phyloP scores from a whole-genome alignment of 2,329 filamentous ascomycete species.

The Clonostachys sp. region DNA sequence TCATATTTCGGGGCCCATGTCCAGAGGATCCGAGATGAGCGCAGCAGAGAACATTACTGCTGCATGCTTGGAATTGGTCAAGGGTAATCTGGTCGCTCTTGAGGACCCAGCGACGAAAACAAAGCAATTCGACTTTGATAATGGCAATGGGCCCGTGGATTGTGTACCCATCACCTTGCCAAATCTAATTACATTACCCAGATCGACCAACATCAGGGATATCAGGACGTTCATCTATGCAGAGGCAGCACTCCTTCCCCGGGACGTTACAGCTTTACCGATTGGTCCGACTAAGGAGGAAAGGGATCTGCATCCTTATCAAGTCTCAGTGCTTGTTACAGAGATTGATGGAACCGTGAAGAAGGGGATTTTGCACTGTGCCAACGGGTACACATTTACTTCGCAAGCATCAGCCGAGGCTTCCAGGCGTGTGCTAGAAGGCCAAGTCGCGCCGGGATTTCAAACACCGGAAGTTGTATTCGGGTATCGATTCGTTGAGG shows the following conservation, averaged over 20 bases:
- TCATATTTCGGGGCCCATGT: slow-evolving; percentile 9
- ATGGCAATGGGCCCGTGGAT: slow-evolving; percentile 8
- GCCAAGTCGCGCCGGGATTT: slow-evolving; percentile 7
- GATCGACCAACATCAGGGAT: slow-evolving; percentile 6
- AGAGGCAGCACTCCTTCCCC: slow-evolving; percentile 2
- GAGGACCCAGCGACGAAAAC: background rate
- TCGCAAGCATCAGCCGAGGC: slow-evolving; percentile 8
- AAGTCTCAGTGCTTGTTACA: slow-evolving; percentile 8
- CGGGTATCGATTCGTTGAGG: slow-evolving; percentile 7
- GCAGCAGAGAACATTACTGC: slow-evolving; percentile 2
- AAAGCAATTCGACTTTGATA: slow-evolving; percentile 9
- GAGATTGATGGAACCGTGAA: slow-evolving; percentile 1
- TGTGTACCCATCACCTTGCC: slow-evolving; percentile 11
- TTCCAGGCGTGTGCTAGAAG: slow-evolving; percentile 6
- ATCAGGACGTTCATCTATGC: slow-evolving; percentile 8
- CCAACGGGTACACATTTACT: slow-evolving; percentile 14
- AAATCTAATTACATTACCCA: slow-evolving; percentile 12
- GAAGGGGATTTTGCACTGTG: slow-evolving; percentile 8
- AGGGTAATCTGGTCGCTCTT: background rate
- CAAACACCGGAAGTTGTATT: slow-evolving; percentile 10
- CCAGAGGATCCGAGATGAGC: slow-evolving; percentile 9
- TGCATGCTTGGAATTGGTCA: background rate
- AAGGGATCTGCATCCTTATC: slow-evolving; percentile 8
- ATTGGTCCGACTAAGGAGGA: slow-evolving; percentile 9
- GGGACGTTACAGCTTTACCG: slow-evolving; percentile 3